Evolutionary conservation across 495 filamentous ascomycete genomes (phyloP).

Genomic region (Podospora australis): DNA sequence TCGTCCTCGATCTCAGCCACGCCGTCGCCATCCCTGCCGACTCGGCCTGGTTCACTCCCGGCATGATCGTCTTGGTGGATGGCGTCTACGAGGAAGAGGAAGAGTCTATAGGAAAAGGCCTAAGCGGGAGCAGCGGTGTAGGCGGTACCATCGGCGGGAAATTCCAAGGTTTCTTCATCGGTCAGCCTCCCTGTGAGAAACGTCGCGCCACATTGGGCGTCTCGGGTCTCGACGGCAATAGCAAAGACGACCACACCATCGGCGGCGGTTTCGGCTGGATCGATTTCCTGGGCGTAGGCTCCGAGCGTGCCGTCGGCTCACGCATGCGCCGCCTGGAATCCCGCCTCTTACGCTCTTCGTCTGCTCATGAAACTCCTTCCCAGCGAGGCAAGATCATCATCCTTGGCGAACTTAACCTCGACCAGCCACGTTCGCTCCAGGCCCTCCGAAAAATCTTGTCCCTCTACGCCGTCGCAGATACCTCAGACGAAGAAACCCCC

Average conservation of each 20-base stretch:
- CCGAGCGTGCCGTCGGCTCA: constrained; percentile 73
- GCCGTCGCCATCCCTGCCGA: constrained; percentile 76
- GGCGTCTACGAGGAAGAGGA: constrained; percentile 92
- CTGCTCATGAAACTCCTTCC: constrained; percentile 6
- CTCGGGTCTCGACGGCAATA: constrained; percentile 42
- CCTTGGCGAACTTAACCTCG: constrained; percentile 76
- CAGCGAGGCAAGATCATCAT: constrained; percentile 55
- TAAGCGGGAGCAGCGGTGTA: constrained; percentile 71
- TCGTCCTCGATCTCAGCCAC: constrained; percentile 74
- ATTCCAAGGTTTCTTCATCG: constrained; percentile 83
- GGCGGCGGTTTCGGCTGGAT: constrained; percentile 91
- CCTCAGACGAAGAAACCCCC: constrained; percentile 62
- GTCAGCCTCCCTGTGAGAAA: constrained; percentile 83
- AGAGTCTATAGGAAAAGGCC: constrained; percentile 53
- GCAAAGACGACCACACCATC: constrained; percentile 55
- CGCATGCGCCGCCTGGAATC: constrained; percentile 73
- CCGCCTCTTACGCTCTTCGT: constrained; percentile 34
- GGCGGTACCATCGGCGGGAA: constrained; percentile 83
- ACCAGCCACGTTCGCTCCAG: constrained; percentile 67
- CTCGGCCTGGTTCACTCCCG: constrained; percentile 83
- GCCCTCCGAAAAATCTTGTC: constrained; percentile 70
- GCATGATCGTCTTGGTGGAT: constrained; percentile 92
- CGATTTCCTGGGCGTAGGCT: constrained; percentile 88
- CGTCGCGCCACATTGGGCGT: constrained; percentile 72
- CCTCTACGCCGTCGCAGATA: constrained; percentile 56